A percentile compares a stretch with the other conserved stretches of the same genome.
phyloP scores from a whole-genome alignment of 2,329 filamentous ascomycete species.

The Pseudogymnoascus sp. region DNA sequence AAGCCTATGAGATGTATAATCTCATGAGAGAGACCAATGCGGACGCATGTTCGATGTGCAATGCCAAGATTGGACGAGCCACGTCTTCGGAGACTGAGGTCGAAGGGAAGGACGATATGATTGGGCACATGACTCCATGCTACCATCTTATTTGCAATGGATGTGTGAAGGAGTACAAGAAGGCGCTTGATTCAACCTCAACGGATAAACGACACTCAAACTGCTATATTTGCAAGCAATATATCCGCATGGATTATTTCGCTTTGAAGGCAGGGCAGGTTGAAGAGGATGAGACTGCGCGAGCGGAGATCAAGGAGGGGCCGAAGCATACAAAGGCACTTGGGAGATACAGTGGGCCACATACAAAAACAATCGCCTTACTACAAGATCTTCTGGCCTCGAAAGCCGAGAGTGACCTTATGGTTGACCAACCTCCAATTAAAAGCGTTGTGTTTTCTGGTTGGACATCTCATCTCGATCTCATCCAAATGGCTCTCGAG shows the following conservation, averaged over 20 bases:
- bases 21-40: constrained; percentile 75
- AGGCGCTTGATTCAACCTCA: constrained; percentile 37
- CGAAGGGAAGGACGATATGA: constrained; percentile 48
- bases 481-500: constrained; percentile 76
- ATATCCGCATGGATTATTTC: constrained; percentile 56
- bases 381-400: constrained; percentile 63
- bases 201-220: constrained; percentile 33
- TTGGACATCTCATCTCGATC: constrained; percentile 92
- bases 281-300: constrained; percentile 23
- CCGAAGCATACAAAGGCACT: constrained; percentile 49
- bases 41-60: constrained; percentile 65
- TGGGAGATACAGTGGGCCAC: constrained; percentile 70
- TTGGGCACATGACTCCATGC: constrained; percentile 78
- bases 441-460: constrained; percentile 93
- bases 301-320: constrained; percentile 21
- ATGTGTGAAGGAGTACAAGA: constrained; percentile 57
- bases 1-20: constrained; percentile 78
- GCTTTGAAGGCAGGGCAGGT: constrained; percentile 47
- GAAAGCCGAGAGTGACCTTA: constrained; percentile 50
- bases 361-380: constrained; percentile 83
- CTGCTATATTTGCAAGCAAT: constrained; percentile 61
- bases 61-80: constrained; percentile 51
- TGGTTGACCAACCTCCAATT: constrained; percentile 62
- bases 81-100: constrained; percentile 50
- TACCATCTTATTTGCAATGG: constrained; percentile 74